These are phyloP conservation scores for Russula compacta DNA, from an alignment of 768 basidiomycete genomes.

Conservation along the genomic window DNA sequence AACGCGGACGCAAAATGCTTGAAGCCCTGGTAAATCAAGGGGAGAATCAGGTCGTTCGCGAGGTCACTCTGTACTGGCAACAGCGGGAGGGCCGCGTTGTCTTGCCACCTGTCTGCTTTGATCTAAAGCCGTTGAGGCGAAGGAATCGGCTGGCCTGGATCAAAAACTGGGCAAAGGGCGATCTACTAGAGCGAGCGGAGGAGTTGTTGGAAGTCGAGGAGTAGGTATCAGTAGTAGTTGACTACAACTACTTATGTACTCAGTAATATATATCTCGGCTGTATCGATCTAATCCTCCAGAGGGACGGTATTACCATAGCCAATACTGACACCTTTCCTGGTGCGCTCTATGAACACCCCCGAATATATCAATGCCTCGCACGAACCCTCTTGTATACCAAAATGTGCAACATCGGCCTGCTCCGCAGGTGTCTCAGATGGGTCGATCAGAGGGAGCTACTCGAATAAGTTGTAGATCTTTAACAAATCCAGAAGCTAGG, in stretches of 20 bases:
- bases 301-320: conserved; percentile 21
- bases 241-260: neutral
- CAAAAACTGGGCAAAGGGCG: conserved; percentile 17
- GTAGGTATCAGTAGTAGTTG: neutral
- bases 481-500: neutral
- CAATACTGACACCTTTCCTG: conserved; percentile 27
- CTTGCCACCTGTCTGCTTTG: conserved; percentile 46
- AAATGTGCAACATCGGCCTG: conserved; percentile 49
- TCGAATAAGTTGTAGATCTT: neutral
- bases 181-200: conserved; percentile 20
- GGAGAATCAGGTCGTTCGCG: conserved; percentile 35
- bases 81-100: conserved; percentile 28
- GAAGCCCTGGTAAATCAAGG: conserved; percentile 45
- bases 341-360: conserved; percentile 45
- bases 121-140: conserved; percentile 19
- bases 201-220: conserved; percentile 9
- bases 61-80: conserved; percentile 54
- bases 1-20: conserved; percentile 36
- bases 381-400: conserved; percentile 49
- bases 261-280: neutral
- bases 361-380: conserved; percentile 47
- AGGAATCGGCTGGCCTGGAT: conserved; percentile 22
- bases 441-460: conserved; percentile 47
- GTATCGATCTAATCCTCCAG: neutral
- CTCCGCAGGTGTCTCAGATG: conserved; percentile 35